Evolutionary conservation across 257 asterid genomes (phyloP), one percentile per base, ranked within the genome.

Genomic region (Mentha longifolia): DNA sequence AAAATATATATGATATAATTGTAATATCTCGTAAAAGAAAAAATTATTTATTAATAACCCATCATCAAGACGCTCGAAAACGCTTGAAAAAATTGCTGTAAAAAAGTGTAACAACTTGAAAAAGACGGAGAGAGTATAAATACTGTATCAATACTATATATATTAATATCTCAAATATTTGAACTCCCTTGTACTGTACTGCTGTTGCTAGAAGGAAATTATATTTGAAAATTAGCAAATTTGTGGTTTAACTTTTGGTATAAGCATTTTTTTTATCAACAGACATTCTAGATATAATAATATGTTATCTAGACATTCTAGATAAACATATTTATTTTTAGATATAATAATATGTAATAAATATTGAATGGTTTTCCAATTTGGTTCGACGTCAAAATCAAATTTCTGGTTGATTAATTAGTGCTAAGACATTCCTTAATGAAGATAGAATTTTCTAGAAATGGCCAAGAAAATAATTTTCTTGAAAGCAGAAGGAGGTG

Each of bases 371-470:
- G 7, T 28, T 67, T 62, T 43, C 67, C 14, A 41, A 39, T 76
- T 41, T 61, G 79, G 75, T 69, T 42, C 9, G 9, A n/a, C 17
- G 74, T 69, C 75, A 57, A 30, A 63, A 51, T 76, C 79, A 30
- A 59, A 67, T 56, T 42, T 7, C 52, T 13, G 17, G n/a, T 20
- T 75, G 31, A 57, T 16, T 11, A 59, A 57, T 16, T 11, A 59
- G 55, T 43, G 54, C 42, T 31, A n/a, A 37, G 64, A 50, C 58
- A 50, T 20, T 74, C 16, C 51, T 39, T 41, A 62, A 20, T 25
- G 25, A 28, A 46, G 59, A 66, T 47, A 66, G 17, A 10, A 16
- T 66, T 66, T 66, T 66, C 71, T 50, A 33, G 61, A 66, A 66
- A 49, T 47, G 46, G 3, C 17, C 71, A 64, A 71, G 50, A 47